Evolutionary conservation across 176 grass and related monocot species (phyloP).

Genomic region (Cenchrus americanus): DNA sequence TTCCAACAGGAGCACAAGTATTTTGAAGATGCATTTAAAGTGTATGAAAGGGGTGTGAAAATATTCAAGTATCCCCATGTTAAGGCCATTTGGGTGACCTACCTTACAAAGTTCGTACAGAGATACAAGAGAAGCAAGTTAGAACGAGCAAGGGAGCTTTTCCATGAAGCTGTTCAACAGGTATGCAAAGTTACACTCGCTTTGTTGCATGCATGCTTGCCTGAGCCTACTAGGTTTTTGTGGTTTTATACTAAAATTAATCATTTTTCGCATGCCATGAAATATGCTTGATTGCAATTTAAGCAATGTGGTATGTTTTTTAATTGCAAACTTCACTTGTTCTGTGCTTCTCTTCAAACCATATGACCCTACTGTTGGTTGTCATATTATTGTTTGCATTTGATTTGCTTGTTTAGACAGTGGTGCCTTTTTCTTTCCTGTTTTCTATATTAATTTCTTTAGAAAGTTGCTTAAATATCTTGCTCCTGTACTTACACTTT

Average conservation of each 20-base stretch:
- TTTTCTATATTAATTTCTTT: conserved; percentile 11
- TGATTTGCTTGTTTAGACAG: conserved; percentile 33
- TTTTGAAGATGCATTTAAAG: conserved; percentile 93
- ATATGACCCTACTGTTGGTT: conserved; percentile 24
- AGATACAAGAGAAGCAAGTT: conserved; percentile 75
- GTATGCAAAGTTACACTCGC: conserved; percentile 32
- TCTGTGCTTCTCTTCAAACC: background rate
- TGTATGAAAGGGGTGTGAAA: conserved; percentile 89
- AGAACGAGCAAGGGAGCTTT: conserved; percentile 80
- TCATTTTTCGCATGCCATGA: background rate
- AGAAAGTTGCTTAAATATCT: conserved; percentile 32
- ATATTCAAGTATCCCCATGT: conserved; percentile 92
- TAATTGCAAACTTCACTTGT: background rate
- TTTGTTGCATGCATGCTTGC: background rate
- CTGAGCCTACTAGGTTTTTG: background rate
- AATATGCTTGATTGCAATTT: conserved; percentile 14
- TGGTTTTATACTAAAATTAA: background rate
- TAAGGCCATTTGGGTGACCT: conserved; percentile 82
- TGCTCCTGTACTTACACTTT: conserved; percentile 36
- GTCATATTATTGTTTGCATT: conserved; percentile 1
- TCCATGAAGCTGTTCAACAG: conserved; percentile 75
- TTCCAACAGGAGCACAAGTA: conserved; percentile 69
- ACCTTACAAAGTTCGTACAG: conserved; percentile 80
- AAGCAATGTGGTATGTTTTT: background rate
- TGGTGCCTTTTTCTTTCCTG: conserved; percentile 13